Evolutionary conservation across 768 basidiomycete genomes (phyloP).

Genomic region (Podaxis pistillaris): DNA sequence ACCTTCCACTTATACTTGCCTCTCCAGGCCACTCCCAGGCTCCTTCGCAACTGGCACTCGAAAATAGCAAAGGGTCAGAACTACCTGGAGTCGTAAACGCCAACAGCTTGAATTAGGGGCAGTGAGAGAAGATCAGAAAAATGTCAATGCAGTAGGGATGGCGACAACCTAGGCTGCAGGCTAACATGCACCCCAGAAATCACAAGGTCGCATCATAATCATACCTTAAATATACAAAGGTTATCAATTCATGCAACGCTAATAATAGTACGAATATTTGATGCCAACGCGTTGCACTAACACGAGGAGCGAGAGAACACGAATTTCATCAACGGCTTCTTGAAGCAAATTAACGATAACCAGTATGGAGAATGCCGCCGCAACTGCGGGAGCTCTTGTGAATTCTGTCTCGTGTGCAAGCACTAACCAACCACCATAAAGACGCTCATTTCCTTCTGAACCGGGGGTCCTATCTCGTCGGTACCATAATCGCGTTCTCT

Average conservation of each 20-base stretch:
- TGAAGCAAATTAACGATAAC: conserved; percentile 17
- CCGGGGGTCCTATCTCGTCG: conserved; percentile 33
- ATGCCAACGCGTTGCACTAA: conserved; percentile 30
- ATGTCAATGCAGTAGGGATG: conserved; percentile 8
- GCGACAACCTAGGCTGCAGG: neutral
- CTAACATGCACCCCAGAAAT: too few relatives aligned
- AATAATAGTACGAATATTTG: conserved; percentile 17
- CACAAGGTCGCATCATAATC: too few relatives aligned
- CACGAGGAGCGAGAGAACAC: conserved; percentile 29
- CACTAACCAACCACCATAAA: conserved; percentile 24
- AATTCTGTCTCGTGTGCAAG: neutral
- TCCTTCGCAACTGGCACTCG: neutral
- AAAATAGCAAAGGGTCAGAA: neutral
- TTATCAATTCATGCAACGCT: too few relatives aligned
- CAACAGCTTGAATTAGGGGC: neutral
- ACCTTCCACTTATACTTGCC: neutral
- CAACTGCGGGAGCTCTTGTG: conserved; percentile 15
- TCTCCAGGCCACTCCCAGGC: neutral
- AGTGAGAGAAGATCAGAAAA: conserved; percentile 1
- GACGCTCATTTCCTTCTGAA: conserved; percentile 30
- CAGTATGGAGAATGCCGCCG: neutral
- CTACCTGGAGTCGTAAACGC: neutral
- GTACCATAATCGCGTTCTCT: conserved; percentile 24
- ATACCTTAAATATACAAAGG: too few relatives aligned
- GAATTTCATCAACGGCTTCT: conserved; percentile 27